These are phyloP conservation scores for Paradendryphiella salina DNA, from an alignment of 2,329 filamentous ascomycete species.

Conservation along the genomic window DNA sequence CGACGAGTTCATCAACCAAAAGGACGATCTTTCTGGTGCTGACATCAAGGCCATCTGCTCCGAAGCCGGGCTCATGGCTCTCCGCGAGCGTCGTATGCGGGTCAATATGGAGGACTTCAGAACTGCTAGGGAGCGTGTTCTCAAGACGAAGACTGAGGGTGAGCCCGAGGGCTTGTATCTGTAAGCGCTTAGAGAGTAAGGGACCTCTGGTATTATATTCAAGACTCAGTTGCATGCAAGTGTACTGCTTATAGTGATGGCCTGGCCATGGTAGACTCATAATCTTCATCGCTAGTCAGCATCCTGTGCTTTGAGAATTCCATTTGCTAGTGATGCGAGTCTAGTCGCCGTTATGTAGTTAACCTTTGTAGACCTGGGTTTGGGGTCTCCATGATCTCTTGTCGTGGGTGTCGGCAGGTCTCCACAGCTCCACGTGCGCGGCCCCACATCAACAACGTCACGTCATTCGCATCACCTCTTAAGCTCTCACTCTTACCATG, in stretches of 20 bases:
- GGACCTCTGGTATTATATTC: slow-evolving; percentile 5
- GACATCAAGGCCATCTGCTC: slow-evolving; percentile 99
- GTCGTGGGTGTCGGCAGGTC: not conserved
- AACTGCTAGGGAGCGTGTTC: slow-evolving; percentile 84
- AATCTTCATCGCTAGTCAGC: slow-evolving; percentile 2
- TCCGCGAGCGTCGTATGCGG: slow-evolving; percentile 93
- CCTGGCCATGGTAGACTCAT: slow-evolving; percentile 10
- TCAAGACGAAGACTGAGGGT: slow-evolving; percentile 98
- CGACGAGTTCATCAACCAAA: slow-evolving; percentile 97
- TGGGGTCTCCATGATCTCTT: no score
- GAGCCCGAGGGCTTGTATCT: slow-evolving; percentile 98
- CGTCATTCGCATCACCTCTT: not conserved
- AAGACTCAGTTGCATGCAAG: slow-evolving; percentile 9
- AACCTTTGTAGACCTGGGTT: no score
- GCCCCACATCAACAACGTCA: no score
- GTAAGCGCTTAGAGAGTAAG: slow-evolving; percentile 56
- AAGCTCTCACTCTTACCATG: not conserved
- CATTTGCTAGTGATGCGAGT: not conserved
- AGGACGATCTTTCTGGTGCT: slow-evolving; percentile 94
- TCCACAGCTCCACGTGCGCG: not conserved
- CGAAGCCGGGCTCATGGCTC: slow-evolving; percentile 89
- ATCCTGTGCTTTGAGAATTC: not conserved
- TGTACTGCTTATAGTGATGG: slow-evolving; percentile 24
- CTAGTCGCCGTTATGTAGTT: not conserved
- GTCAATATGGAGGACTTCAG: slow-evolving; percentile 99